Evolutionary conservation across 148 eudicot genomes (phyloP).

Genomic region (Linanthus parryae): DNA sequence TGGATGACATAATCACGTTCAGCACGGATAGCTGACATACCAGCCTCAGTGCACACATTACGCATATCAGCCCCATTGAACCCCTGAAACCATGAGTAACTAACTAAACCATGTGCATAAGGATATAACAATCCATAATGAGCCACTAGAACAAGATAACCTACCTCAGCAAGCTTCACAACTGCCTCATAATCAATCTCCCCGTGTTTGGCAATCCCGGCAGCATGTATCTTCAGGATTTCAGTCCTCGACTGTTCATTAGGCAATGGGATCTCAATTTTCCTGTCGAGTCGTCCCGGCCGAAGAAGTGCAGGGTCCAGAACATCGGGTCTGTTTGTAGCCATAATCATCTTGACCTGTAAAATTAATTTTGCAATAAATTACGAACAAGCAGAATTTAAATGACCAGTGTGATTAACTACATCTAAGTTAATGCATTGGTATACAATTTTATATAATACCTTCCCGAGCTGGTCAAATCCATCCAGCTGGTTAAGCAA

Average conservation of each 20-base stretch:
- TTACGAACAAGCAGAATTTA: too few relatives aligned
- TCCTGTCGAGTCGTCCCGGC: conserved; percentile 96
- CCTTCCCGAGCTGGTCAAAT: conserved; percentile 96
- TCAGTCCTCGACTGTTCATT: conserved; percentile 98
- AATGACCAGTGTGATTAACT: too few relatives aligned
- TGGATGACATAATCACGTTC: conserved; percentile 97
- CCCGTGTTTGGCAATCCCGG: conserved; percentile 98
- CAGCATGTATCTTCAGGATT: conserved; percentile 90
- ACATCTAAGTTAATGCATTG: too few relatives aligned
- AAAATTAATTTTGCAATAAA: neutral
- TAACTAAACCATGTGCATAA: neutral
- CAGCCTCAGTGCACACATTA: conserved; percentile 93
- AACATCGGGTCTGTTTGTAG: conserved; percentile 97
- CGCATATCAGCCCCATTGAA: conserved; percentile 96
- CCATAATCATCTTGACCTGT: conserved; percentile 98
- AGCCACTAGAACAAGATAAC: neutral
- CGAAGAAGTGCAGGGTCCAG: conserved; percentile 99
- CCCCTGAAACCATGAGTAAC: conserved; percentile 36
- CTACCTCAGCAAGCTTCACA: conserved; percentile 94
- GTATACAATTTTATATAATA: too few relatives aligned
- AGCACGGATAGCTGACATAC: conserved; percentile 92
- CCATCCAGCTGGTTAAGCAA: conserved; percentile 92
- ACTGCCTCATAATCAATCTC: conserved; percentile 99
- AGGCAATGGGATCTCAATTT: conserved; percentile 97
- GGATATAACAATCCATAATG: neutral